Conservation (phyloP, 129 eudicot genomes). For the Sambucus nigra region DNA sequence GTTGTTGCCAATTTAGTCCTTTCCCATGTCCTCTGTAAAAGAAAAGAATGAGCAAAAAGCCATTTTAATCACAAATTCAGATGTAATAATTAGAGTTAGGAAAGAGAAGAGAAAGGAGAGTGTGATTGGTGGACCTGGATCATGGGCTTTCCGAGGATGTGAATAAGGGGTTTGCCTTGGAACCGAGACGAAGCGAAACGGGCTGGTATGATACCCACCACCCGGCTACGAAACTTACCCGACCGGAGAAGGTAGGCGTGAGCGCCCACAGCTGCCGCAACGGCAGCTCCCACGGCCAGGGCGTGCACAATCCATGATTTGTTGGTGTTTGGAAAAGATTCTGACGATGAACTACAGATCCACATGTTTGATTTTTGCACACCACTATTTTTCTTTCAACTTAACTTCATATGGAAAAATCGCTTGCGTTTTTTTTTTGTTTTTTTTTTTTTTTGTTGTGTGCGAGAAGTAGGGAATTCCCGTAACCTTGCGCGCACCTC, state of each 20-base stretch:
- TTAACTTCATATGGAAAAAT: too few species aligned
- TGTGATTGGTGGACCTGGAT: constrained; percentile 47
- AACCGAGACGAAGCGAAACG: constrained; percentile 86
- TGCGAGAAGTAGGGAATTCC: too few species aligned
- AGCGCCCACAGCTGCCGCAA: constrained; percentile 59
- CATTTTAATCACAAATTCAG: neutral
- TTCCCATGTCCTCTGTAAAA: constrained; percentile 92
- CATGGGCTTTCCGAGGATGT: constrained; percentile 97
- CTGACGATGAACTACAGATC: constrained; percentile 19
- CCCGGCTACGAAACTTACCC: constrained; percentile 67
- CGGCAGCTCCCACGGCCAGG: constrained; percentile 45
- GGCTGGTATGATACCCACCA: constrained; percentile 88
- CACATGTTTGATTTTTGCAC: too few species aligned
- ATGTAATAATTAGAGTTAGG: neutral
- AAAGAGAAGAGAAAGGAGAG: neutral
- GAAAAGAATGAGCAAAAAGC: neutral
- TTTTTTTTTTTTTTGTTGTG: too few species aligned
- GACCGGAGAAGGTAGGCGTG: constrained; percentile 52
- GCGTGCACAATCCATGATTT: constrained; percentile 57
- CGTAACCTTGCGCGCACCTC: too few species aligned
- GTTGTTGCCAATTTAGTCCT: constrained; percentile 78
- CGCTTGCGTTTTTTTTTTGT: too few species aligned
- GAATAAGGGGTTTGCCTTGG: constrained; percentile 79
- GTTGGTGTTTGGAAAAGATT: constrained; percentile 32
- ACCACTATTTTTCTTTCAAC: too few species aligned